Evolutionary conservation across 371 early-diverging fungal genomes (phyloP), one percentile per base, ranked within the genome.

Genomic region (Mortierella polycephala): DNA sequence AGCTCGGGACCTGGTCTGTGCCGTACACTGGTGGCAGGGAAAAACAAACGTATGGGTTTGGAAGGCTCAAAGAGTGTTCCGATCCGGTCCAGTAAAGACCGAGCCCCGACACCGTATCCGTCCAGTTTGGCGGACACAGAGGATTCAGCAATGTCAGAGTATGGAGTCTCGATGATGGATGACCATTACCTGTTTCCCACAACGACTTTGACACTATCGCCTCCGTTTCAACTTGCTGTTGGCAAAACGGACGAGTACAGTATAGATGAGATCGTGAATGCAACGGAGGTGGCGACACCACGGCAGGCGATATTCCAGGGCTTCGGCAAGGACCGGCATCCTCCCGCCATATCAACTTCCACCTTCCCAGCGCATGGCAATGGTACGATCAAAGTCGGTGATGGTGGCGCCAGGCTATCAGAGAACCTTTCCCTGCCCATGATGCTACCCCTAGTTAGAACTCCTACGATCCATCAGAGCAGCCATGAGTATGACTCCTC

Each of bases 41-140:
- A 41, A 30, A 47, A 18, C 20, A 51, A 18, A 16, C 21, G 45
- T 14, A 39, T 14, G 0, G 41, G n/a, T 21, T n/a, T 7, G 10
- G 46, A 20, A 41, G 49, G 23, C 50, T 13, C 20, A 8, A 42
- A 9, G 8, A n/a, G 61, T 7, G 47, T n/a, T 41, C 42, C 44
- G 14, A 37, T 52, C n/a, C 62, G 67, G 14, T 56, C 56, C 37
- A 45, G 58, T 10, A 65, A 62, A 45, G 47, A 62, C n/a, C 57
- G 75, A 4, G 50, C 49, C 9, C 75, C 71, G 1, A 75, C 71
- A 5, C 75, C 75, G 0, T 75, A 75, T 30, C 75, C 75, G 4
- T 10, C 51, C 7, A 70, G 67, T 21, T 16, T 60, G 0, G 67
- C 41, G 10, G 60, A 59, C 8, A 41, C n/a, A 9, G 60, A 50